Evolutionary conservation across 2,329 filamentous ascomycete genomes (phyloP).

Genomic region (Elsinoe batatas): DNA sequence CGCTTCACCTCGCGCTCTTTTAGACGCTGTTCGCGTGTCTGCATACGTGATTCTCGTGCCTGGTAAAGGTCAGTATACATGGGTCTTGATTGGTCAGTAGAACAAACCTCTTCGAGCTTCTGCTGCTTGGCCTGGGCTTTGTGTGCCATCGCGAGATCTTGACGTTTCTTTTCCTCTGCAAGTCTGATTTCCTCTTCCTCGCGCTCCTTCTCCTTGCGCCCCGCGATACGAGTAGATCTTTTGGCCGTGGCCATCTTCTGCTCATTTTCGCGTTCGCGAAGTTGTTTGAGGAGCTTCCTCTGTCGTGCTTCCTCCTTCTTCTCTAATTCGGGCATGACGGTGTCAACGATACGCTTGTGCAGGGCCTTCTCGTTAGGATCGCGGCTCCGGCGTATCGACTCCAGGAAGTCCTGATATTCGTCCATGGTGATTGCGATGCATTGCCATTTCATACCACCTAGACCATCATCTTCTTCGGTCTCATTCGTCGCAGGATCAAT

Average conservation of each 20-base stretch:
- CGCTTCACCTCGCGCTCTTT: slow-evolving; percentile 79
- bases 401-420: slow-evolving; percentile 65
- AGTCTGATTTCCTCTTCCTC: slow-evolving; percentile 62
- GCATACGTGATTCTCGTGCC: slow-evolving; percentile 68
- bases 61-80: slow-evolving; percentile 26
- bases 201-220: slow-evolving; percentile 67
- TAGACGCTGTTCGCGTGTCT: slow-evolving; percentile 75
- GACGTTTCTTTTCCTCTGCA: slow-evolving; percentile 55
- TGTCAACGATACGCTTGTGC: slow-evolving; percentile 58
- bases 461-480: slow-evolving; percentile 37
- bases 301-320: slow-evolving; percentile 60
- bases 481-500: slow-evolving; percentile 19
- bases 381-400: slow-evolving; percentile 61
- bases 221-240: slow-evolving; percentile 78
- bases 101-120: slow-evolving; percentile 53
- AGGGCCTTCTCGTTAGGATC: slow-evolving; percentile 79
- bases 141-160: slow-evolving; percentile 54
- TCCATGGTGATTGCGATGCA: slow-evolving; percentile 73
- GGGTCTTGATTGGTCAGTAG: background rate
- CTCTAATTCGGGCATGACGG: slow-evolving; percentile 76
- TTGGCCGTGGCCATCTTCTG: slow-evolving; percentile 91
- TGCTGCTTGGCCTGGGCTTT: slow-evolving; percentile 49
- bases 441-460: slow-evolving; percentile 78
- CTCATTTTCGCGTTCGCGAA: slow-evolving; percentile 70
- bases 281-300: slow-evolving; percentile 62